Conservation (phyloP, 352 stramenopile genomes). For the Thalassiosira mediterranea region DNA sequence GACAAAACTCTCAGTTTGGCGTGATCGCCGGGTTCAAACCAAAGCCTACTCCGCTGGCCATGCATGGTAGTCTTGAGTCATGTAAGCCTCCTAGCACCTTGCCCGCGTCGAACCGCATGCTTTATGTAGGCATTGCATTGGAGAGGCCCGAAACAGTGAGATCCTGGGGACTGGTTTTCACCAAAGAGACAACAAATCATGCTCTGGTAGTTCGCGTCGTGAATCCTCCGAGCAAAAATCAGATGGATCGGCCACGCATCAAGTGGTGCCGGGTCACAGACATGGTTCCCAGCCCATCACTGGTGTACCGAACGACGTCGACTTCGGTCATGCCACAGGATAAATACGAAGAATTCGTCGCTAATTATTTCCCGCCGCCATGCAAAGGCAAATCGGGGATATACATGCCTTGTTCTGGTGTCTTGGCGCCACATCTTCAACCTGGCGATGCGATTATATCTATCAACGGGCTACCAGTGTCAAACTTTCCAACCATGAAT, state of each 20-base stretch:
- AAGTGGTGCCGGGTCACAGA: slow-evolving; percentile 32
- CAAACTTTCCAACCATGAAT: slow-evolving; percentile 24
- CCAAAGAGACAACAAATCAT: slow-evolving; percentile 33
- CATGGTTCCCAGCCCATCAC: slow-evolving; percentile 14
- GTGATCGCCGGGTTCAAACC: no score
- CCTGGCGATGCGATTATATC: slow-evolving; percentile 64
- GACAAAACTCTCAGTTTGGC: no score
- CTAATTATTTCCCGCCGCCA: slow-evolving; percentile 16
- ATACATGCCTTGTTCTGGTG: neutral
- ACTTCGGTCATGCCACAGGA: neutral
- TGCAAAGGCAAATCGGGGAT: neutral
- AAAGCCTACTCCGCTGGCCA: no score
- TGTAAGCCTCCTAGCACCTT: no score
- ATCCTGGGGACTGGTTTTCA: slow-evolving; percentile 41
- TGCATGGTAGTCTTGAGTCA: no score
- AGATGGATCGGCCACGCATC: neutral
- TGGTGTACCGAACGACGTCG: slow-evolving; percentile 10
- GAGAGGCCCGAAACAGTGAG: no score
- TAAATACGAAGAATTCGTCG: slow-evolving; percentile 23
- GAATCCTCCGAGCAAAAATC: no score
- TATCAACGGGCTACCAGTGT: slow-evolving; percentile 54
- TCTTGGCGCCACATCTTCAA: slow-evolving; percentile 24
- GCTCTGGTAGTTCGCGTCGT: slow-evolving; percentile 37
- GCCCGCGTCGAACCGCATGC: no score
- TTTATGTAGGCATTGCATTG: no score